phyloP scores from a whole-genome alignment of 2,329 filamentous ascomycete genomes.

The Phyllosticta citrichinensis region DNA sequence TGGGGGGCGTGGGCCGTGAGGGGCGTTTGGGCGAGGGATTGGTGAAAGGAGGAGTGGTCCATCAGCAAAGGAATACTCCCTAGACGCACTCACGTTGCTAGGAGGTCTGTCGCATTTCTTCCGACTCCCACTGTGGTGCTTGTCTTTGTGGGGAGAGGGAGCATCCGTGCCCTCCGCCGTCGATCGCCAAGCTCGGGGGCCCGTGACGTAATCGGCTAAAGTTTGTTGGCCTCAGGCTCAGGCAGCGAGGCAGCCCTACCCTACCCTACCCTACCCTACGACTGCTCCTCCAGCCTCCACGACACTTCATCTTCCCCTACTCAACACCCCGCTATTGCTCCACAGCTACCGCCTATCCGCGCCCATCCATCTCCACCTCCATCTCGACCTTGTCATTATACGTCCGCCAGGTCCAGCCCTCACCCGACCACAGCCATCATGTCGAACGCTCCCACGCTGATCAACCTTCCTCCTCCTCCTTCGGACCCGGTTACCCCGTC shows the following conservation, averaged over 20 bases:
- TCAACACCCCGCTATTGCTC: background rate
- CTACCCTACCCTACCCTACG: background rate
- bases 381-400: background rate
- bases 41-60: background rate
- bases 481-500: constrained; percentile 79
- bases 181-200: background rate
- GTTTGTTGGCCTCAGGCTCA: background rate
- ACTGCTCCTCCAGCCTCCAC: background rate
- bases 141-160: too few relatives aligned
- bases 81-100: too few relatives aligned
- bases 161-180: too few relatives aligned
- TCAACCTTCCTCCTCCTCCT: constrained; percentile 73
- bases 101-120: too few relatives aligned
- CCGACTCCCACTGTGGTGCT: too few relatives aligned
- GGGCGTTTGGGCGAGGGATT: constrained; percentile 1
- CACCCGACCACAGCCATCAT: constrained; percentile 15
- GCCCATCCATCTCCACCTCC: background rate
- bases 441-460: constrained; percentile 53
- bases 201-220: background rate
- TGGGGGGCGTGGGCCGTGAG: constrained; percentile 24
- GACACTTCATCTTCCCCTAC: background rate
- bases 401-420: background rate
- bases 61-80: too few relatives aligned
- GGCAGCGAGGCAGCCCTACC: background rate
- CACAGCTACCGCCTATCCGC: background rate